A percentile compares a stretch with the other conserved stretches of the same genome.
Evolutionary conservation across 2,329 filamentous ascomycete genomes (phyloP).

Genomic region (Alternaria sp.): DNA sequence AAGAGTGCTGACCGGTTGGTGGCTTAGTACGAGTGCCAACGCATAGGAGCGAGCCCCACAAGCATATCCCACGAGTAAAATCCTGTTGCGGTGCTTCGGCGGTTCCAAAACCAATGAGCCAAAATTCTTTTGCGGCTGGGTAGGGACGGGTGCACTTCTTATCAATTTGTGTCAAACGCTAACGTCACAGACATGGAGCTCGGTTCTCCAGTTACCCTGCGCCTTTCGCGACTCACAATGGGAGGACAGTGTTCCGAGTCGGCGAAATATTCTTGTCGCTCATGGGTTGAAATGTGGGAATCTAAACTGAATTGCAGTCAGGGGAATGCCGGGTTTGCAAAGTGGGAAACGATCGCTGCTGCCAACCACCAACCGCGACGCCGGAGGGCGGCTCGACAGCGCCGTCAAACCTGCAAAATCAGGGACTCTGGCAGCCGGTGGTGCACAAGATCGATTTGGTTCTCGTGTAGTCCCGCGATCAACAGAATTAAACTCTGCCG

Average conservation of each 20-base stretch:
- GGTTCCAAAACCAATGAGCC: slow-evolving; percentile 46
- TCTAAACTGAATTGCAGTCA: slow-evolving; percentile 32
- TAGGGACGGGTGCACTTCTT: slow-evolving; percentile 46
- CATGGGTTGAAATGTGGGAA: slow-evolving; percentile 27
- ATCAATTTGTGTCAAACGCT: slow-evolving; percentile 36
- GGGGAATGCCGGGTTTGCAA: slow-evolving; percentile 32
- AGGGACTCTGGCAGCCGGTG: slow-evolving; percentile 15
- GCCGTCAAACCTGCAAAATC: slow-evolving; percentile 27
- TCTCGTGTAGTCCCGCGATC: slow-evolving; percentile 25
- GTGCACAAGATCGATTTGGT: slow-evolving; percentile 16
- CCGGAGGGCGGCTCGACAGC: slow-evolving; percentile 31
- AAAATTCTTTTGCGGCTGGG: slow-evolving; percentile 23
- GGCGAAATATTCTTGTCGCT: slow-evolving; percentile 35
- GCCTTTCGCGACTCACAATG: slow-evolving; percentile 25
- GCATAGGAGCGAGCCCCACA: slow-evolving; percentile 48
- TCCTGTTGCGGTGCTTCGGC: slow-evolving; percentile 33
- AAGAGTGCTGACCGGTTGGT: slow-evolving; percentile 43
- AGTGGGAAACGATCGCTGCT: slow-evolving; percentile 42
- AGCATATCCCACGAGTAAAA: slow-evolving; percentile 35
- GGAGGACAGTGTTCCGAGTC: slow-evolving; percentile 27
- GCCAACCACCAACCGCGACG: slow-evolving; percentile 20
- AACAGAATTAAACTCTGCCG: slow-evolving; percentile 14
- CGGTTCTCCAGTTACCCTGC: slow-evolving; percentile 27
- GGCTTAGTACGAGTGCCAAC: slow-evolving; percentile 47
- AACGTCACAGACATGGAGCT: slow-evolving; percentile 30